Base-by-base conservation (phyloP, 2,329 filamentous ascomycete genomes). In the Curvularia sp. region DNA sequence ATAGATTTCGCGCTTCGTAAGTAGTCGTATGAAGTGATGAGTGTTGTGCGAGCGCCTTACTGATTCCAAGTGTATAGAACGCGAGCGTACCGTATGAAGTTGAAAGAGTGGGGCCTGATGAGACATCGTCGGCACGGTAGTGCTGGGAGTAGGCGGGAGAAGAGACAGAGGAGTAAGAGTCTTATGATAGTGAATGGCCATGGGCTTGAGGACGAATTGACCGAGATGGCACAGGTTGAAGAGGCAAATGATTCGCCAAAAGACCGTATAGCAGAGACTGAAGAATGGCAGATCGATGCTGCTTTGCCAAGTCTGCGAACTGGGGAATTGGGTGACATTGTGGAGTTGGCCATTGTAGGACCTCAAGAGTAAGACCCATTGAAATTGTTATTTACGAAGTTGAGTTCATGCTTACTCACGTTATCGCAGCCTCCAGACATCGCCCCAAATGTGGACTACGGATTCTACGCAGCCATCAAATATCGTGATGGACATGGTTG, bases 51-150 rank as follows among this genome's bases (percentile, higher is more conserved):
- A 15, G 33, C n/a, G 31, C 6, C 26, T 38, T 35, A 12, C 61
- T 66, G 10, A 66, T 24, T 6, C 13, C 4, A 8, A 24, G 0
- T 2, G 15, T n/a, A 20, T 30, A 76, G 74, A 1, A 77, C 72
- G 6, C 62, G 75, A 50, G 72, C 75, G 12, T 77, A 76, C 62
- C 69, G 74, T 13, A 74, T 75, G 70, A 77, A 75, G 53, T 42
- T 77, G 39, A 75, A 74, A 58, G 74, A 77, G 55, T 77, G 74
- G 74, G 72, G 73, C 0, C 63, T 71, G 1, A 69, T 68, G 59
- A 70, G 71, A 49, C 63, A 73, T 35, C 65, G 62, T n/a, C 44
- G 57, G 28, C 57, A 62, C 6, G 61, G 51, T 46, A 42, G 30
- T 2, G 51, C 31, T 7, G 58, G 48, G 31, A 47, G 58, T 28